Conservation (phyloP, 2,329 filamentous ascomycete genomes). For the Albifimbria verrucaria region DNA sequence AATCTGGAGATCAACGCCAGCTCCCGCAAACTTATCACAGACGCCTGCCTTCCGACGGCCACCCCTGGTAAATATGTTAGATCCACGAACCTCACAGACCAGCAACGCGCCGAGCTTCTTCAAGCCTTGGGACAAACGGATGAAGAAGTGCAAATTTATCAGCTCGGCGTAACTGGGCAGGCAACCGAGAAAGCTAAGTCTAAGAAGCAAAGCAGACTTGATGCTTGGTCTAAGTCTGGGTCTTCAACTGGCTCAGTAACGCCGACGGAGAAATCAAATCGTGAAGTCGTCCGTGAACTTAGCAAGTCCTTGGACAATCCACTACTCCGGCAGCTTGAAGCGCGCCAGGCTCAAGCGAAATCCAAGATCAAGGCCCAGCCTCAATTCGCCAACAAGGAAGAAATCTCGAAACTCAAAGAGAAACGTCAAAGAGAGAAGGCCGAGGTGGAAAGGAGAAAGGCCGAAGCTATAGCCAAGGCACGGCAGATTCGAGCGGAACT, state of each 20-base stretch:
- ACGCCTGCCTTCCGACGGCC: conserved; percentile 60
- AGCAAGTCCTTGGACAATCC: conserved; percentile 45
- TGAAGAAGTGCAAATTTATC: conserved; percentile 49
- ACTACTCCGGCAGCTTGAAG: conserved; percentile 43
- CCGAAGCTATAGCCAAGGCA: conserved; percentile 67
- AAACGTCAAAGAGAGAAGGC: conserved; percentile 73
- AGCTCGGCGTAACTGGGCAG: conserved; percentile 30
- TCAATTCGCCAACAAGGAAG: conserved; percentile 31
- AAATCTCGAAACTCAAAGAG: conserved; percentile 55
- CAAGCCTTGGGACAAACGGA: conserved; percentile 59
- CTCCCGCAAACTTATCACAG: conserved; percentile 59
- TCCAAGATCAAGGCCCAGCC: conserved; percentile 24
- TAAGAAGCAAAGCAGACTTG: conserved; percentile 59
- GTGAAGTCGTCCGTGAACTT: conserved; percentile 45
- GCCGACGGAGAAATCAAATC: conserved; percentile 33
- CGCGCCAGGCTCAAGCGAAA: conserved; percentile 29
- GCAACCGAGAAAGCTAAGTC: conserved; percentile 27
- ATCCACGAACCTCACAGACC: conserved; percentile 75
- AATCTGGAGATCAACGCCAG: conserved; percentile 65
- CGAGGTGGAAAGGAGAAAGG: conserved; percentile 69
- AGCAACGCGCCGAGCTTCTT: conserved; percentile 80
- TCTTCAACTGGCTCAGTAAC: conserved; percentile 19
- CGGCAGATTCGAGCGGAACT: conserved; percentile 42
- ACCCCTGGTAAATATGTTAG: conserved; percentile 52
- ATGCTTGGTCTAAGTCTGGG: conserved; percentile 57